Conservation (phyloP, 768 basidiomycete genomes). For the Hygrocybe coccinea region DNA sequence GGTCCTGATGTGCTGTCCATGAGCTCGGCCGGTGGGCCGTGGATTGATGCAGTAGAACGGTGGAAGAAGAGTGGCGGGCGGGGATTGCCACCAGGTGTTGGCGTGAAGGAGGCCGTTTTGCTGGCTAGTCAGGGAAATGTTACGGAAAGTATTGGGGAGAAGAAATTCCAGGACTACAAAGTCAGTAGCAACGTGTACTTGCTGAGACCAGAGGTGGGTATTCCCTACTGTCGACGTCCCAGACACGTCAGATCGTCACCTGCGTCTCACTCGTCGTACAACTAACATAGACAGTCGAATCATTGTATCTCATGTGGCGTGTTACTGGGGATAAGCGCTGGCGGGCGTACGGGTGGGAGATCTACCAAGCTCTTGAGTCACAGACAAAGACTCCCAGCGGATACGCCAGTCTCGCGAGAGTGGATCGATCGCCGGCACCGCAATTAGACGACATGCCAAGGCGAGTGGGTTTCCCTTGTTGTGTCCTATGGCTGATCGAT, state of each 20-base stretch:
- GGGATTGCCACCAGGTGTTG: slow-evolving; percentile 32
- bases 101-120: slow-evolving; percentile 1
- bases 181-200: slow-evolving; percentile 32
- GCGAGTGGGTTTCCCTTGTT: slow-evolving; percentile 23
- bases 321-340: slow-evolving; percentile 47
- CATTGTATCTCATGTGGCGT: slow-evolving; percentile 50
- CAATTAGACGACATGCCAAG: slow-evolving; percentile 51
- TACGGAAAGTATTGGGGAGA: slow-evolving; percentile 16
- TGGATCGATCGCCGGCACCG: slow-evolving; percentile 29
- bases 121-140: not conserved
- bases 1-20: slow-evolving; percentile 53
- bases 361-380: slow-evolving; percentile 47
- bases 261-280: not conserved
- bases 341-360: slow-evolving; percentile 39
- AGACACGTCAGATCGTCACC: not conserved
- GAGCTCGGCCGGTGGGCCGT: slow-evolving; percentile 25
- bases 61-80: slow-evolving; percentile 41
- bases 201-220: slow-evolving; percentile 47
- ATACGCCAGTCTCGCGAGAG: slow-evolving; percentile 40
- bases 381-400: slow-evolving; percentile 42
- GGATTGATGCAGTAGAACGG: slow-evolving; percentile 36
- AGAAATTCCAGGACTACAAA: slow-evolving; percentile 36
- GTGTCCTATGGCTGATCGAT: not conserved
- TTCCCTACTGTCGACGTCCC: not conserved
- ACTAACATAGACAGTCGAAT: slow-evolving; percentile 47